Conservation (phyloP, 1,139 yeast species). For the Spathaspora sp. region DNA sequence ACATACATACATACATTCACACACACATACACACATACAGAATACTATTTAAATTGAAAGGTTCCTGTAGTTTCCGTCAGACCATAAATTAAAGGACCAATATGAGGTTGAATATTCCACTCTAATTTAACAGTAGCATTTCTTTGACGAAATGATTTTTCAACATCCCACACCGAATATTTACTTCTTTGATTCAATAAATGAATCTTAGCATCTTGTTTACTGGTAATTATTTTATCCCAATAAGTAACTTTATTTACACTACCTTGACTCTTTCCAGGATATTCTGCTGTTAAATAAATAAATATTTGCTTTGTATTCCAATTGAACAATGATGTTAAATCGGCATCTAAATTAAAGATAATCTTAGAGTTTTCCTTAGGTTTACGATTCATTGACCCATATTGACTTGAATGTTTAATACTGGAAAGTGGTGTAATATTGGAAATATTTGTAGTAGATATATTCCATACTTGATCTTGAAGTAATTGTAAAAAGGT, state of each 20-base stretch:
- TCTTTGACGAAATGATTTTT: conserved; percentile 62
- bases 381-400: conserved; percentile 65
- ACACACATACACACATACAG: not conserved
- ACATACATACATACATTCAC: too few species aligned
- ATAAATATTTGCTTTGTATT: conserved; percentile 93
- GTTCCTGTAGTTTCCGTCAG: conserved; percentile 36
- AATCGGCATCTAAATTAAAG: conserved; percentile 67
- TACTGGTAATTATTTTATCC: conserved; percentile 74
- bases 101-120: conserved; percentile 91
- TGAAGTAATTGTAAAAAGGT: conserved; percentile 51
- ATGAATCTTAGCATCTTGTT: conserved; percentile 57
- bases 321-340: conserved; percentile 87
- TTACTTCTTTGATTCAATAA: conserved; percentile 60
- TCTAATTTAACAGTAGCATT: conserved; percentile 71
- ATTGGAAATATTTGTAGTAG: conserved; percentile 41
- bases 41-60: conserved; percentile 23
- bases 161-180: conserved; percentile 88
- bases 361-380: conserved; percentile 76
- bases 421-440: conserved; percentile 42
- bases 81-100: conserved; percentile 80
- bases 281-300: conserved; percentile 86
- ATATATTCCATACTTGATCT: conserved; percentile 43
- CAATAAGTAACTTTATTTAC: conserved; percentile 78
- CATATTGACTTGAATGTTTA: conserved; percentile 70
- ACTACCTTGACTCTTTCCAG: conserved; percentile 53